Evolutionary conservation across 2,329 filamentous ascomycete species (phyloP), one percentile per base, ranked within the genome.

Genomic region (Phoma sp.): DNA sequence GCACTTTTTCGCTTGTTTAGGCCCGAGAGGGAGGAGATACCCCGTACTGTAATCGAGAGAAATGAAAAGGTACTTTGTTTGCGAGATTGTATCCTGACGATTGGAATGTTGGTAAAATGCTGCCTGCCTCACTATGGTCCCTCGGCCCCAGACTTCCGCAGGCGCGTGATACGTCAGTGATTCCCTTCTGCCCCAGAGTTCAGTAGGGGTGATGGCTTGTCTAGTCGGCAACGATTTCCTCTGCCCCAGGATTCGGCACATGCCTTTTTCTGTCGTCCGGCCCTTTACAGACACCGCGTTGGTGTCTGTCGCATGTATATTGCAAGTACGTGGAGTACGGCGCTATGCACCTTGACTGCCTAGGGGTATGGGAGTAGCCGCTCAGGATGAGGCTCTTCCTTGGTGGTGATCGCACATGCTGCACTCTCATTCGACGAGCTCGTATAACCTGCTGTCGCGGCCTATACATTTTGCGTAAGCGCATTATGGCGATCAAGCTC

Each of bases 21-120:
- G 35, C 40, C 46, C 51, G 55, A 62, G 59, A 46, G 25, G 51
- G 64, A 59, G 58, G 27, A 29, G 69, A 71, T 71, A 71, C 69
- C 68, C 65, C 54, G 45, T 59, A 38, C 18, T 39, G 36, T 47
- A 52, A 52, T 52, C 32, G 35, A 18, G 38, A 32, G 29, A 32
- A 18, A 18, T 18, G 18, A 18, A 18, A 18, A 18, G 18, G 18
- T 18, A 18, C 18, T 18, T 18, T 18, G 18, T 18, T 18, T 18
- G 18, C 18, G 18, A 18, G 18, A 18, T 18, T 18, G 18, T 18
- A 18, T 18, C 18, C 18, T 18, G 18, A 18, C 18, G 18, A 18
- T 18, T 18, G 18, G 18, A 18, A 18, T 18, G 18, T 18, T 18
- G 18, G 18, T 18, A 18, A 18, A 18, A 18, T 18, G 18, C 18